Conservation (phyloP, 352 stramenopile genomes). For the Globisporangium cylindrosporum region DNA sequence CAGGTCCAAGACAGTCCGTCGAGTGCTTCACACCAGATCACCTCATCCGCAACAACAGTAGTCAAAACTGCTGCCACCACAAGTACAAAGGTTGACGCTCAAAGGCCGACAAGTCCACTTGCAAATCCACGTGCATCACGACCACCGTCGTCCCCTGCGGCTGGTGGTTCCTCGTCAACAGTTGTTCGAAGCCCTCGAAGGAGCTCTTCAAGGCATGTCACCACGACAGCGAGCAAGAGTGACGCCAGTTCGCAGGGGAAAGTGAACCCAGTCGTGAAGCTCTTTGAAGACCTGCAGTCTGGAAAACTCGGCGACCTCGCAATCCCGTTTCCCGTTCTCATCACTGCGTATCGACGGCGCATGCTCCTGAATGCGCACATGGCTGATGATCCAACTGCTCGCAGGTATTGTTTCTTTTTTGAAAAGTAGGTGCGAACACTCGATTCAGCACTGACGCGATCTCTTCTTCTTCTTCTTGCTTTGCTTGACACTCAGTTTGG, state of each 20-base stretch:
- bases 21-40: background rate
- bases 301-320: slow-evolving; percentile 74
- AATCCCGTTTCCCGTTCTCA: slow-evolving; percentile 73
- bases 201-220: background rate
- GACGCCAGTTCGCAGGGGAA: slow-evolving; percentile 1
- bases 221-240: background rate
- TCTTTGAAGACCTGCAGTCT: slow-evolving; percentile 77
- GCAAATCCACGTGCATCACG: background rate
- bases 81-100: background rate
- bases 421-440: background rate
- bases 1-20: background rate
- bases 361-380: slow-evolving; percentile 87
- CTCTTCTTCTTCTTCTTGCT: background rate
- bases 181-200: background rate
- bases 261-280: slow-evolving; percentile 62
- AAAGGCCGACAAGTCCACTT: slow-evolving; percentile 9
- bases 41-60: background rate
- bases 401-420: slow-evolving; percentile 17
- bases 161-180: background rate
- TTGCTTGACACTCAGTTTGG: slow-evolving; percentile 5
- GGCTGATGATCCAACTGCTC: slow-evolving; percentile 51
- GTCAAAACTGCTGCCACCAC: background rate
- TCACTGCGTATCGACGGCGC: slow-evolving; percentile 70
- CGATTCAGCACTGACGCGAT: background rate
- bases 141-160: background rate